Conservation (phyloP, 148 eudicot species). For the Dianthus caryophyllus region DNA sequence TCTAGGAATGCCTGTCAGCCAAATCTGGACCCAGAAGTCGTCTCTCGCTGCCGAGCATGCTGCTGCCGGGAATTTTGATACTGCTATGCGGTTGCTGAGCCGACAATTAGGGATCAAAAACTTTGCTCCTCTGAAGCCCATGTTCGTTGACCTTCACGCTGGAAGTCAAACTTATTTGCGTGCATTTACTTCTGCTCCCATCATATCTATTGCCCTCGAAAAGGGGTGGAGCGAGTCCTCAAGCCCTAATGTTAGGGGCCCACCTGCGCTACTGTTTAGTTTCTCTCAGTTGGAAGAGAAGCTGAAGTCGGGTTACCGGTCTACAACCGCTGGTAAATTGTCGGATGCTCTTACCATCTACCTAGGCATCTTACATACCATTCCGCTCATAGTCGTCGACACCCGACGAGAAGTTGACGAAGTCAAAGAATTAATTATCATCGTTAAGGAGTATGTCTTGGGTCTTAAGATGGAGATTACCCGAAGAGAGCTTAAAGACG, state of each 20-base stretch:
- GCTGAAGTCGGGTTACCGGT: slow-evolving; percentile 67
- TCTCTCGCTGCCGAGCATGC: slow-evolving; percentile 94
- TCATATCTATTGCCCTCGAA: slow-evolving; percentile 65
- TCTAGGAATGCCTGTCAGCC: slow-evolving; percentile 87
- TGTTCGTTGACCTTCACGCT: slow-evolving; percentile 71
- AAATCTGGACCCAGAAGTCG: slow-evolving; percentile 84
- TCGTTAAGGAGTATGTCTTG: slow-evolving; percentile 78
- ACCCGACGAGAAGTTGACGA: slow-evolving; percentile 88
- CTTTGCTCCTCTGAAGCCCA: slow-evolving; percentile 60
- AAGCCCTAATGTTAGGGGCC: slow-evolving; percentile 71
- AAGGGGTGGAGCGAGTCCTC: slow-evolving; percentile 84
- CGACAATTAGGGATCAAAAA: slow-evolving; percentile 82
- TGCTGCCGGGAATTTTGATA: slow-evolving; percentile 92
- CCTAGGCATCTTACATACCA: slow-evolving; percentile 62
- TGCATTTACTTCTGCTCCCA: slow-evolving; percentile 65
- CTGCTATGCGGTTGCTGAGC: slow-evolving; percentile 79
- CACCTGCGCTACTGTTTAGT: slow-evolving; percentile 65
- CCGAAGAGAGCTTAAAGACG: slow-evolving; percentile 63
- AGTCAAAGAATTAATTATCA: slow-evolving; percentile 72
- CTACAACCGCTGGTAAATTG: slow-evolving; percentile 76
- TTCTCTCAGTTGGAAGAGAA: slow-evolving; percentile 83
- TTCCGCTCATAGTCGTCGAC: slow-evolving; percentile 86
- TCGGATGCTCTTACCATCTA: slow-evolving; percentile 70
- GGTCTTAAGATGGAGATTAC: slow-evolving; percentile 80
- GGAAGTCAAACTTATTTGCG: slow-evolving; percentile 72